Evolutionary conservation across 2,329 filamentous ascomycete species (phyloP).

Genomic region (Botryosphaeria dothidea): DNA sequence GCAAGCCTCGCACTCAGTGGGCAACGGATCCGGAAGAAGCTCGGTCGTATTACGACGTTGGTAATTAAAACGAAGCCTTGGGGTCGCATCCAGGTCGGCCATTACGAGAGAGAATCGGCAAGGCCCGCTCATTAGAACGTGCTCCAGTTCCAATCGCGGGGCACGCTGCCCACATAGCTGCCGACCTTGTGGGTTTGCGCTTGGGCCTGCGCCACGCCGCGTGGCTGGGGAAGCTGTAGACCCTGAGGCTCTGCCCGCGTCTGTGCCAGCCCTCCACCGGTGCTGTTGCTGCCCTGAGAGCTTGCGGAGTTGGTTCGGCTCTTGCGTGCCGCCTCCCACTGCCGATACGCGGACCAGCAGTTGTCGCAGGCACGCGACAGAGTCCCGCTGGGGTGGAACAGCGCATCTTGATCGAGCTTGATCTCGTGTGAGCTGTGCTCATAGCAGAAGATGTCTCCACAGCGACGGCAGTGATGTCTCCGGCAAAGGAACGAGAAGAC

Average conservation of each 20-base stretch:
- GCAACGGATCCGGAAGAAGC: slow-evolving; percentile 9
- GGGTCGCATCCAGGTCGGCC: slow-evolving; percentile 13
- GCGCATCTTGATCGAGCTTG: slow-evolving; percentile 75
- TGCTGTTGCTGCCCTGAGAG: slow-evolving; percentile 41
- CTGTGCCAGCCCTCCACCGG: slow-evolving; percentile 25
- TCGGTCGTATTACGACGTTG: slow-evolving; percentile 13
- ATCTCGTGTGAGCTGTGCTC: slow-evolving; percentile 65
- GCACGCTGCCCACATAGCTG: slow-evolving; percentile 64
- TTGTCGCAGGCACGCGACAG: slow-evolving; percentile 68
- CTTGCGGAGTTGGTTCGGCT: slow-evolving; percentile 61
- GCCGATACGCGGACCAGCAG: slow-evolving; percentile 69
- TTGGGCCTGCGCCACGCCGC: slow-evolving; percentile 16
- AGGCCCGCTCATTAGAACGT: slow-evolving; percentile 58
- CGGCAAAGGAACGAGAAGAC: slow-evolving; percentile 74
- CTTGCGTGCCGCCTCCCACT: slow-evolving; percentile 57
- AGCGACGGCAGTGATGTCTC: slow-evolving; percentile 79
- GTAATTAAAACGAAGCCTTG: slow-evolving; percentile 17
- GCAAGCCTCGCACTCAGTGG: slow-evolving; percentile 8
- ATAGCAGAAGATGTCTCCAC: slow-evolving; percentile 81
- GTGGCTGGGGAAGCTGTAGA: slow-evolving; percentile 17
- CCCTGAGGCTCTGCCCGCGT: slow-evolving; percentile 15
- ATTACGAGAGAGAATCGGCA: slow-evolving; percentile 25
- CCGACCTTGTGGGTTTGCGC: slow-evolving; percentile 36
- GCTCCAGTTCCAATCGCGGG: slow-evolving; percentile 77
- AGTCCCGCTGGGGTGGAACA: slow-evolving; percentile 71